phyloP scores from a whole-genome alignment of 2,329 filamentous ascomycete genomes.

The Diaporthe sp. region DNA sequence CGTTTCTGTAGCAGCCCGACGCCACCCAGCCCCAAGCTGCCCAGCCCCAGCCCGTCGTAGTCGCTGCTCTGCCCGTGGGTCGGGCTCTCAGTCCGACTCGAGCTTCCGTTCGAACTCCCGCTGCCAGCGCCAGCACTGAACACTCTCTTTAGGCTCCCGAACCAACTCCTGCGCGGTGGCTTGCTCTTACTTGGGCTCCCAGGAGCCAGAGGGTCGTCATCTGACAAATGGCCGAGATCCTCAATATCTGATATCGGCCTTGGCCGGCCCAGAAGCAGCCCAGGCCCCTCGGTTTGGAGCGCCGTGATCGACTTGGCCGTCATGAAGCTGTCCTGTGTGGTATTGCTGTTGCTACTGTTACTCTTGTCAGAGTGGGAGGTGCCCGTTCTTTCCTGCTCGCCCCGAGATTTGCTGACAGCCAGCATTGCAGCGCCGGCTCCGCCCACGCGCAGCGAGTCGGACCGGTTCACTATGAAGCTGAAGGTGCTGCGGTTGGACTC shows the following conservation, averaged over 20 bases:
- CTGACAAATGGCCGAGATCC: constrained; percentile 43
- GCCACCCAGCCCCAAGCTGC: constrained; percentile 55
- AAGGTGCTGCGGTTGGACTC: constrained; percentile 65
- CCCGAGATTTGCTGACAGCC: constrained; percentile 34
- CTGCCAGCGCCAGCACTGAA: constrained; percentile 62
- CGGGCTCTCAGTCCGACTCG: constrained; percentile 45
- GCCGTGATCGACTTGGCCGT: constrained; percentile 67
- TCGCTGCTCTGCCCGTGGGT: constrained; percentile 55
- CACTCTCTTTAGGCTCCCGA: constrained; percentile 77
- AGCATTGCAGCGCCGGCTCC: constrained; percentile 36
- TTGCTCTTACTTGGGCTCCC: constrained; percentile 72
- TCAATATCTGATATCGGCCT: constrained; percentile 35
- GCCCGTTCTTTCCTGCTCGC: constrained; percentile 43
- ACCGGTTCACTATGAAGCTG: constrained; percentile 52
- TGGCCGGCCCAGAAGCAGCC: constrained; percentile 56
- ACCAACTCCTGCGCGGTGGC: constrained; percentile 70
- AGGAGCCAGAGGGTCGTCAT: constrained; percentile 53
- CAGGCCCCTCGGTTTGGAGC: constrained; percentile 68
- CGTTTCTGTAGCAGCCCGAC: constrained; percentile 61
- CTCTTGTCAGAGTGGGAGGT: constrained; percentile 51
- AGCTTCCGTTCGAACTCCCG: constrained; percentile 45
- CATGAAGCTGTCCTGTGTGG: constrained; percentile 57
- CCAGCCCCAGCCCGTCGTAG: constrained; percentile 58
- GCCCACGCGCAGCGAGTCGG: constrained; percentile 54
- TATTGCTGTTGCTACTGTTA: constrained; percentile 54